phyloP scores from a whole-genome alignment of 768 basidiomycete genomes.

The Tephrocybe sp. region DNA sequence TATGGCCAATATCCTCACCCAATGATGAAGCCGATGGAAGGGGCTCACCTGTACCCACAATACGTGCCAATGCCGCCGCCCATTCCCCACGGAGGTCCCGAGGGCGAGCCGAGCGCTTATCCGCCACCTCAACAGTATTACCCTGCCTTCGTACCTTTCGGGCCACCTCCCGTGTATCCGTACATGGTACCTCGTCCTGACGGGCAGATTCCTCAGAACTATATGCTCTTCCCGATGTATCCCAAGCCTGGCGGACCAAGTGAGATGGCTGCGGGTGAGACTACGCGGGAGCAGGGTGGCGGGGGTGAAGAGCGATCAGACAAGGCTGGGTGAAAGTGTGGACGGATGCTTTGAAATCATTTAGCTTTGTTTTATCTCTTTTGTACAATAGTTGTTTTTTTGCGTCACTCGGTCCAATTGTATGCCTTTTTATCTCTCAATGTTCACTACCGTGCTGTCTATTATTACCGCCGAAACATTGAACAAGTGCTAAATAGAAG shows the following conservation, averaged over 20 bases:
- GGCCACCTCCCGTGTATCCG: slow-evolving; percentile 20
- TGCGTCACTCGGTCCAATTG: slow-evolving; percentile 3
- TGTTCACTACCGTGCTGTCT: background rate
- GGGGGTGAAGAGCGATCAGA: slow-evolving; percentile 21
- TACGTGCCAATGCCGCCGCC: slow-evolving; percentile 22
- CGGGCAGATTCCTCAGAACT: slow-evolving; percentile 22
- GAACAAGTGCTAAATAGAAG: too few relatives aligned
- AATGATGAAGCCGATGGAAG: slow-evolving; percentile 51
- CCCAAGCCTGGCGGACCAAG: slow-evolving; percentile 16
- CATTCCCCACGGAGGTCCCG: slow-evolving; percentile 17
- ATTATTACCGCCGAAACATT: background rate
- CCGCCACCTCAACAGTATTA: slow-evolving; percentile 22
- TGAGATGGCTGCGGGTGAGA: slow-evolving; percentile 15
- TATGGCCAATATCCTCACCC: slow-evolving; percentile 54
- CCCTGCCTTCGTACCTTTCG: slow-evolving; percentile 20
- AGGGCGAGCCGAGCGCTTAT: slow-evolving; percentile 17
- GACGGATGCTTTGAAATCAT: slow-evolving; percentile 12
- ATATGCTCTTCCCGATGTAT: slow-evolving; percentile 25
- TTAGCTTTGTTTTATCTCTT: slow-evolving; percentile 9
- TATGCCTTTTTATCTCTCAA: background rate
- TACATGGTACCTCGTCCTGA: slow-evolving; percentile 29
- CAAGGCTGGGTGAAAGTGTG: slow-evolving; percentile 21
- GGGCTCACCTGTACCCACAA: slow-evolving; percentile 43
- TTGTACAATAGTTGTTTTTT: slow-evolving; percentile 14
- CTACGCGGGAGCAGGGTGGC: slow-evolving; percentile 19